Evolutionary conservation across 1,284 basidiomycete genomes (phyloP), one percentile per base, ranked within the genome.

Genomic region (Irpex sp.): DNA sequence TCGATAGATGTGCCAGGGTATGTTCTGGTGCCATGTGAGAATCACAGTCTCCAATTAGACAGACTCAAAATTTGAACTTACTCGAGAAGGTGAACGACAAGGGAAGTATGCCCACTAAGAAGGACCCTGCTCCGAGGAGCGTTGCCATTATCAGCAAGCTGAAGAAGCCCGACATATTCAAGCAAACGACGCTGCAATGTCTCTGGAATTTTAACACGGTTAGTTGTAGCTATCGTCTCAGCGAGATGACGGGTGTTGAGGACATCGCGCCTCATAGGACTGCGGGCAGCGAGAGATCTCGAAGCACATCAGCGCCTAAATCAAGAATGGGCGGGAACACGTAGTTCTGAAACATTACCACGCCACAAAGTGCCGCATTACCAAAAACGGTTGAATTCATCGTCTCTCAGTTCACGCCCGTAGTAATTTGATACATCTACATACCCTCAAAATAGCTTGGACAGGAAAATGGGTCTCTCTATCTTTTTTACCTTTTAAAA

Each of bases 81-180:
- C 93, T 89, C 36, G 90, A 90, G 68, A 92, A 84, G 19, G 83
- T 78, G 67, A 94, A 83, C 55, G 85, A 85, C 56, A 96, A 76
- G 0, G 94, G 94, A 43, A 92, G 73, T 68, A 88, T 84, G 35
- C 94, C 94, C 50, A 86, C 81, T 19, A 78, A 81, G 68, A 94
- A 91, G 1, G 90, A 90, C 5, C 86, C 82, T n/a, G 79, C 78
- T 58, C 88, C 90, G 66, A 96, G 84, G n/a, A 89, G 75, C 49
- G 79, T 75, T 58, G 89, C 85, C 84, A 76, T 72, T 9, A 67
- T 36, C n/a, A 75, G 57, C 26, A 75, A 65, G 21, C 67, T 56
- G 35, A 64, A 26, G 53, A 73, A 65, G 21, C 71, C 68, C 9
- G 69, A 67, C 75, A 76, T 76, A 37, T 37, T 59, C 21, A 19